Percentiles rank a stretch among this genome's conserved stretches.
These are phyloP conservation scores for Tetrahymena malaccensis DNA, from an alignment of 73 alveolate genomes.

Conservation along the genomic window DNA sequence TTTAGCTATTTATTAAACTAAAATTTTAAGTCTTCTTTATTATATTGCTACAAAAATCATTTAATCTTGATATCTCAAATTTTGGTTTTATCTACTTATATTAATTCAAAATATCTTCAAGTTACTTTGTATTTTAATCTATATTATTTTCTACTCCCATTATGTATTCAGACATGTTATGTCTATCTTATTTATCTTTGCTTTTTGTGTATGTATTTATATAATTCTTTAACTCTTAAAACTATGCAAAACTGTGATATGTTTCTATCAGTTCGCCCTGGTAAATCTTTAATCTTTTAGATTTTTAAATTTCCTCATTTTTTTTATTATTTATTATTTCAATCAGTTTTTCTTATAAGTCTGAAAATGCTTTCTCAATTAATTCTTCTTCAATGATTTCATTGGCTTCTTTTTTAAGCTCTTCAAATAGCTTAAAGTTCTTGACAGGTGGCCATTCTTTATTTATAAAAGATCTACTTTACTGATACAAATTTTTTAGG, in stretches of 20 bases:
- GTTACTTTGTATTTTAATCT: not conserved
- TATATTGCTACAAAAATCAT: not conserved
- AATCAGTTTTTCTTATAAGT: not conserved
- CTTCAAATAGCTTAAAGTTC: not conserved
- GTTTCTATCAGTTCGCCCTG: not conserved
- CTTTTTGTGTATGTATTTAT: no score
- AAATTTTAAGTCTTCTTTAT: not conserved
- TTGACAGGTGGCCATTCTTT: not conserved
- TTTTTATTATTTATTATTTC: no score
- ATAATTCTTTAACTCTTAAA: not conserved
- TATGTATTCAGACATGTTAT: not conserved
- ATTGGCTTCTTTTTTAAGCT: not conserved
- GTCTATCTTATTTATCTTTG: not conserved
- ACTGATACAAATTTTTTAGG: no score
- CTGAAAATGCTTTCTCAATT: not conserved
- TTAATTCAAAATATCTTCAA: not conserved
- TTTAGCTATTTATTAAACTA: not conserved
- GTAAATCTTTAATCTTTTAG: no score
- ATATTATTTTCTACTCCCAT: not conserved
- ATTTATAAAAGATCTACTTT: not conserved
- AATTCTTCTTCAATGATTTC: not conserved
- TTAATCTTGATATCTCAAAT: not conserved
- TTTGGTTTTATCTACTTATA: not conserved
- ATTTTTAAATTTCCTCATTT: not conserved
- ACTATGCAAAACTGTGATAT: no score